Evolutionary conservation across 345 rosid genomes (phyloP).

Genomic region (Eucalyptus polyanthemos): DNA sequence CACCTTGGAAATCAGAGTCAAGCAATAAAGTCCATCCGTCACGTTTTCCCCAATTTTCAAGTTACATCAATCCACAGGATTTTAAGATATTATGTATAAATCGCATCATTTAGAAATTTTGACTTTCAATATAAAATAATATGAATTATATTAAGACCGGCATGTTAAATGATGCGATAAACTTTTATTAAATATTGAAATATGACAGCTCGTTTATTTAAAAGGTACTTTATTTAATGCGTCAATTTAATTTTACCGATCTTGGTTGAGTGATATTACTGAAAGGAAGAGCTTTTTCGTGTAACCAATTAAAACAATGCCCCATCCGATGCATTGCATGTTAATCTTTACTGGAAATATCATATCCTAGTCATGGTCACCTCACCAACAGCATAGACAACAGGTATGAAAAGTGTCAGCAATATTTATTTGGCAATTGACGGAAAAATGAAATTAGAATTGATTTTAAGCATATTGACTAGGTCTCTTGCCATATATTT

Average conservation of each 20-base stretch:
- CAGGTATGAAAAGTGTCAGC: neutral
- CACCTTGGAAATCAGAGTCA: neutral
- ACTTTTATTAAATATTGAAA: neutral
- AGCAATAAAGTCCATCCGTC: neutral
- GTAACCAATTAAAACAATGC: neutral
- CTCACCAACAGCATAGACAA: neutral
- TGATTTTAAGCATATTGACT: neutral
- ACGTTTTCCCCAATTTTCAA: neutral
- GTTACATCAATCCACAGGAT: neutral
- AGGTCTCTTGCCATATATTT: neutral
- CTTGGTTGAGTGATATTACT: too few species aligned
- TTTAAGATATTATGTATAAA: neutral
- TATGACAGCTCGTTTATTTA: neutral
- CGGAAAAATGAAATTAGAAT: neutral
- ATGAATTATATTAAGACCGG: neutral
- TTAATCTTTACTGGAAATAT: neutral
- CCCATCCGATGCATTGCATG: neutral
- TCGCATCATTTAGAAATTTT: neutral
- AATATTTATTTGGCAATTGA: neutral
- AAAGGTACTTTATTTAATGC: neutral
- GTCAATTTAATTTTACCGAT: neutral
- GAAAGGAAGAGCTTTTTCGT: too few species aligned
- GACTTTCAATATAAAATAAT: neutral
- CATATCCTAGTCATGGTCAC: neutral
- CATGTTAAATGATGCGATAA: neutral